These are phyloP conservation scores for Xylaria acuta DNA, from an alignment of 495 filamentous ascomycete genomes.

Conservation along the genomic window DNA sequence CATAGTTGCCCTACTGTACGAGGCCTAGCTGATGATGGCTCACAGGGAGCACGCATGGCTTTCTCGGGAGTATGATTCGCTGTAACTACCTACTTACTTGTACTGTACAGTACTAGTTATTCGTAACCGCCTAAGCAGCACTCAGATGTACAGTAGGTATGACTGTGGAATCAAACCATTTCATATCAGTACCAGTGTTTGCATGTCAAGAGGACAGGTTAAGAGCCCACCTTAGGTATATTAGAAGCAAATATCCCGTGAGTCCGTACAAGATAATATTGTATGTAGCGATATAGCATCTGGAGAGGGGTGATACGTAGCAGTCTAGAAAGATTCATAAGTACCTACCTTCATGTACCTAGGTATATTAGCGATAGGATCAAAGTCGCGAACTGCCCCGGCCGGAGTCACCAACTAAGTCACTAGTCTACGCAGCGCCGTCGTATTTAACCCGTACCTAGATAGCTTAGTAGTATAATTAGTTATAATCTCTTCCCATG, in stretches of 20 bases:
- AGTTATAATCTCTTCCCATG: not conserved
- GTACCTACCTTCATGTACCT: too few species aligned
- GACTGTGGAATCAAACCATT: not conserved
- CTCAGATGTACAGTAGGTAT: not conserved
- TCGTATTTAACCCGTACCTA: not conserved
- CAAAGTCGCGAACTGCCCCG: not conserved
- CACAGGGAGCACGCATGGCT: not conserved
- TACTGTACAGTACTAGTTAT: too few species aligned
- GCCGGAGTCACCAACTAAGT: not conserved
- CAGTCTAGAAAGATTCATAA: not conserved
- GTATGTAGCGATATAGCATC: not conserved
- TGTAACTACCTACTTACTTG: not conserved
- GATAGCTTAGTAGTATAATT: not conserved
- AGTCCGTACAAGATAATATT: not conserved
- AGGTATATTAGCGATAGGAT: not conserved
- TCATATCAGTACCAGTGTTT: not conserved
- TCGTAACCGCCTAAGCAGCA: too few species aligned
- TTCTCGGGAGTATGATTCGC: not conserved
- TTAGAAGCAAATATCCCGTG: not conserved
- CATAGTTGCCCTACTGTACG: not conserved
- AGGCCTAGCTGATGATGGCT: not conserved
- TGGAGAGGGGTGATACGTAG: not conserved
- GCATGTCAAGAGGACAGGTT: not conserved
- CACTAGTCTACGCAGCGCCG: not conserved
- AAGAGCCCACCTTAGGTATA: not conserved